These are phyloP conservation scores for Corymbia citriodora DNA, from an alignment of 441 rosid genomes.

Conservation along the genomic window DNA sequence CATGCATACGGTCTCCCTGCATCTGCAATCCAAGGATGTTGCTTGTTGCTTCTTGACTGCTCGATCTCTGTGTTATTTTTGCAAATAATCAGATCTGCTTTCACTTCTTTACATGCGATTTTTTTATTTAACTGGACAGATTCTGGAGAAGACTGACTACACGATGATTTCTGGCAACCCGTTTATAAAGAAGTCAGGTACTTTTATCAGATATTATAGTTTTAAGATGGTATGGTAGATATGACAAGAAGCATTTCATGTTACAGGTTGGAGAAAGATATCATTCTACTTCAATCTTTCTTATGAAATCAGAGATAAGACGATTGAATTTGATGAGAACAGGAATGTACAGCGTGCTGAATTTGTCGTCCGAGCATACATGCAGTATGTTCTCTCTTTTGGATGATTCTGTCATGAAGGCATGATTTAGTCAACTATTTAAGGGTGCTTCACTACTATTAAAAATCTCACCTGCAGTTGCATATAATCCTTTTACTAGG, in stretches of 20 bases:
- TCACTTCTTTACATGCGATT: background rate
- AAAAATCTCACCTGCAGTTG: background rate
- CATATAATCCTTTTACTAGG: slow-evolving; percentile 23
- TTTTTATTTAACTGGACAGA: slow-evolving; percentile 37
- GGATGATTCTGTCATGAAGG: background rate
- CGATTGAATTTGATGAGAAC: slow-evolving; percentile 78
- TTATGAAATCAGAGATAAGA: slow-evolving; percentile 83
- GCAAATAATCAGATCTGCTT: background rate
- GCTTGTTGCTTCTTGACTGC: slow-evolving; percentile 3
- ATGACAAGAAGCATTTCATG: slow-evolving; percentile 6
- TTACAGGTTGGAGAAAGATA: slow-evolving; percentile 91
- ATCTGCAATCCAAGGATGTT: background rate
- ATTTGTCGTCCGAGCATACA: slow-evolving; percentile 73
- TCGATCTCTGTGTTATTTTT: slow-evolving; percentile 6
- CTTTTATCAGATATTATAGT: background rate
- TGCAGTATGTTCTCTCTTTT: slow-evolving; percentile 64
- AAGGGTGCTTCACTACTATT: background rate
- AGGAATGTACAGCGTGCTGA: slow-evolving; percentile 91
- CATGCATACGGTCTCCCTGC: background rate
- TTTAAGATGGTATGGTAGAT: background rate
- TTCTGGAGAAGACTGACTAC: slow-evolving; percentile 83
- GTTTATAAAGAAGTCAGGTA: slow-evolving; percentile 89
- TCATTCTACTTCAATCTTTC: slow-evolving; percentile 89
- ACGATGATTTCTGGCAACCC: slow-evolving; percentile 82
- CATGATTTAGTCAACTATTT: background rate